Conservation (phyloP, 2,329 filamentous ascomycete species). For the Paracoccidioides lutzii region DNA sequence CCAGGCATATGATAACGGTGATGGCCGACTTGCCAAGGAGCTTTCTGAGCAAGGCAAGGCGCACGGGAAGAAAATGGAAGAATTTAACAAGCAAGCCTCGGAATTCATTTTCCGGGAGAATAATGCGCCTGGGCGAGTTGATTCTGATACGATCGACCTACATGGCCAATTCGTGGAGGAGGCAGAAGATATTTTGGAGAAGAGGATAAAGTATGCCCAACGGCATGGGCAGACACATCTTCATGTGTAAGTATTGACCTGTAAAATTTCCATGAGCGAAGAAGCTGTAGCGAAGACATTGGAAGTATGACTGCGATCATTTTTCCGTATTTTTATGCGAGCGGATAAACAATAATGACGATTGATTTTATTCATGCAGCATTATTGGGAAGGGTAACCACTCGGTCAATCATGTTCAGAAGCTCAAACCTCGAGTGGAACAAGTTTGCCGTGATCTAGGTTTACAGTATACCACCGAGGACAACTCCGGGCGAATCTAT, state of each 20-base stretch:
- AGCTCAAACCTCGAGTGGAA: slow-evolving; percentile 91
- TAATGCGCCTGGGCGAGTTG: slow-evolving; percentile 64
- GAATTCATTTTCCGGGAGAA: slow-evolving; percentile 95
- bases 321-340: not conserved
- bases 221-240: slow-evolving; percentile 64
- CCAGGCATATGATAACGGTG: slow-evolving; percentile 69
- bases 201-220: slow-evolving; percentile 68
- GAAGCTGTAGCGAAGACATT: not conserved
- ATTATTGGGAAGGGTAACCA: slow-evolving; percentile 96
- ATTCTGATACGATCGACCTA: slow-evolving; percentile 75
- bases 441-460: slow-evolving; percentile 72
- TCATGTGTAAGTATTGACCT: slow-evolving; percentile 50
- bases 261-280: not conserved
- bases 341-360: not conserved
- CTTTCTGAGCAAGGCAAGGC: slow-evolving; percentile 74
- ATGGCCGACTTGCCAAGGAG: slow-evolving; percentile 70
- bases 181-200: slow-evolving; percentile 78
- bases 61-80: slow-evolving; percentile 72
- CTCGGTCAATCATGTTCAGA: slow-evolving; percentile 67
- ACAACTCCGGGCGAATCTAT: slow-evolving; percentile 80
- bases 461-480: slow-evolving; percentile 70
- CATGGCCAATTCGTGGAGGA: slow-evolving; percentile 93
- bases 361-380: slow-evolving; percentile 19
- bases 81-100: slow-evolving; percentile 80
- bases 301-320: not conserved